Evolutionary conservation across 345 rosid genomes (phyloP).

Genomic region (Geranium rotundifolium): DNA sequence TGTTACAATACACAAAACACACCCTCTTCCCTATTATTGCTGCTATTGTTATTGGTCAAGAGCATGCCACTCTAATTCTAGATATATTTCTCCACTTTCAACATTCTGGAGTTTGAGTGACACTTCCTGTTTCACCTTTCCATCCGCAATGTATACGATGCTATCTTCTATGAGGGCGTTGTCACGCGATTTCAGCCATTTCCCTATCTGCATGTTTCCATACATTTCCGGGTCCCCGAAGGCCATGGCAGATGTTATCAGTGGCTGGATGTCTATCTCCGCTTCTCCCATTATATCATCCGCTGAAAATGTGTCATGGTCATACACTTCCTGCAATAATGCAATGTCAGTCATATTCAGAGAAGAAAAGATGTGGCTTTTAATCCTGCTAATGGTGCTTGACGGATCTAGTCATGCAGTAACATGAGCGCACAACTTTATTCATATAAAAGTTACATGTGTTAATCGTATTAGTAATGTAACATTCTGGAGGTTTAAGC

Average conservation of each 20-base stretch:
- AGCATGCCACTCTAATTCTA: constrained; percentile 60
- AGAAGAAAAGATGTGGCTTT: too few species aligned
- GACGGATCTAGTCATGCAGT: too few species aligned
- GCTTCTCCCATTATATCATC: constrained; percentile 99
- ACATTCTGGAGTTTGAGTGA: constrained; percentile 84
- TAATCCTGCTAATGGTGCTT: too few species aligned
- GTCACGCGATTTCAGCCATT: constrained; percentile 79
- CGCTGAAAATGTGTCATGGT: constrained; percentile 79
- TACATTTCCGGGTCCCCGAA: constrained; percentile 83
- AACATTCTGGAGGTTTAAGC: neutral
- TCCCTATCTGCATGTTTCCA: constrained; percentile 90
- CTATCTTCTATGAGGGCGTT: constrained; percentile 87
- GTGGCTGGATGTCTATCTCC: constrained; percentile 76
- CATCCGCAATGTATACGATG: constrained; percentile 72
- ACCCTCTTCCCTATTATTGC: too few species aligned
- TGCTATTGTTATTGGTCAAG: too few species aligned
- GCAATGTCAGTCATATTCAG: neutral
- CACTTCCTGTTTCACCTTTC: constrained; percentile 77
- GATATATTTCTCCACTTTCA: constrained; percentile 72
- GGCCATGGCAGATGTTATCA: constrained; percentile 91
- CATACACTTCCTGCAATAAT: constrained; percentile 60
- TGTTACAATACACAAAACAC: too few species aligned
- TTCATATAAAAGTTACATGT: too few species aligned
- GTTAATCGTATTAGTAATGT: too few species aligned
- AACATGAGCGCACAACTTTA: too few species aligned